Base-by-base conservation (phyloP, 305 asterid genomes). In the Fraxinus sp. region DNA sequence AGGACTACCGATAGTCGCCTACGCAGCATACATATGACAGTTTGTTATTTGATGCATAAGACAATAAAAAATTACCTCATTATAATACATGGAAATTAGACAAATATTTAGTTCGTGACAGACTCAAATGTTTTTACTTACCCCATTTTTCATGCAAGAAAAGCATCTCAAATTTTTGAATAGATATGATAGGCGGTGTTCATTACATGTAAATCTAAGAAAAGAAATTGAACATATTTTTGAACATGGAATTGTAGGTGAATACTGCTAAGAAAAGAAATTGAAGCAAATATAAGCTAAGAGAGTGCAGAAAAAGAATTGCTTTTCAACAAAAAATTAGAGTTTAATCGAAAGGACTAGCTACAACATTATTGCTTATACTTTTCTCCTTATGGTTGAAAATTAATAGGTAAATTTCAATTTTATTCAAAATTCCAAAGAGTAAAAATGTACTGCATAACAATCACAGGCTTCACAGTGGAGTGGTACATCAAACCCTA, bases 401-500 rank as follows among this genome's bases (percentile, higher is more conserved):
- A 68, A 30, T 26, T 5, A 68, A 30, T 28, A 68, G 32, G 11
- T 62, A 62, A 62, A 22, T 18, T 62, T 22, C 32, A 62, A 36
- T 26, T 68, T 68, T 68, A 68, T 68, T 68, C 37, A 68, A 68
- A 28, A 28, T 68, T 28, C 10, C 20, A 7, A 68, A 0, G 39
- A 68, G 37, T 9, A 68, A 13, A 68, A 26, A 3, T 68, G 39
- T 84, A 82, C 83, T 20, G 82, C 35, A 64, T 64, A 64, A 81
- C 30, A 80, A 80, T 87, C 79, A 83, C 89, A 89, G 79, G 81
- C 79, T 64, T 68, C 83, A 87, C 91, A 89, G 89, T 81, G 84
- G 20, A 24, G 91, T 83, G 90, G 92, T 83, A 90, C 90, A 87
- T 33, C n/a, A 11, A 74, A 85, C 88, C 86, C 87, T 79, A 82